Evolutionary conservation across 441 rosid species (phyloP).

Genomic region (Corymbia calophylla): DNA sequence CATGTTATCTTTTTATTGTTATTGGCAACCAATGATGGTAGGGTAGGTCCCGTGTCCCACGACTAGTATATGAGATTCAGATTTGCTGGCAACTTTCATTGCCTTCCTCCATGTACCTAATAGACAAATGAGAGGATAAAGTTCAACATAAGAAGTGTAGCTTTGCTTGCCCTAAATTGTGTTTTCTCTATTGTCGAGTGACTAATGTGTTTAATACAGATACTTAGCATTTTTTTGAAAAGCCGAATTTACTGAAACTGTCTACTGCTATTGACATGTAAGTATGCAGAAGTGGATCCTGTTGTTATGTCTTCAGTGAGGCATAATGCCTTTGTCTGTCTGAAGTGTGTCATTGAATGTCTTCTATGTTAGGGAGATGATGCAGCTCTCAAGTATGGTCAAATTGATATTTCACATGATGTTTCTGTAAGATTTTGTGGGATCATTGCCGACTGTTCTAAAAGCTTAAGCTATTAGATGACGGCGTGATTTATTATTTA

Average conservation of each 20-base stretch:
- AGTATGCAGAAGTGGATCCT: not conserved
- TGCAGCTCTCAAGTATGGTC: not conserved
- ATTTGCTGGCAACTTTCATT: not conserved
- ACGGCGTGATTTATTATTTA: too few relatives aligned
- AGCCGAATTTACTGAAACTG: not conserved
- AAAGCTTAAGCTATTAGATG: too few relatives aligned
- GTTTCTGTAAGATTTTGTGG: too few relatives aligned
- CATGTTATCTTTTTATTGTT: not conserved
- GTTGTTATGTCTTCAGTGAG: not conserved
- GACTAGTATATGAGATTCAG: not conserved
- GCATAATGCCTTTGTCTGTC: not conserved
- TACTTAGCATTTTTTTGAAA: not conserved
- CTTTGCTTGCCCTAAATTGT: not conserved
- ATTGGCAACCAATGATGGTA: not conserved
- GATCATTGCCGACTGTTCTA: too few relatives aligned
- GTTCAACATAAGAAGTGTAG: not conserved
- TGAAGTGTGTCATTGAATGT: not conserved
- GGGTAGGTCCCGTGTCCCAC: not conserved
- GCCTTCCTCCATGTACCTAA: not conserved
- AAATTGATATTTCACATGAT: not conserved
- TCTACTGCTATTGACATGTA: not conserved
- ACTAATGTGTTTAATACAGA: not conserved
- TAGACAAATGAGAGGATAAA: not conserved
- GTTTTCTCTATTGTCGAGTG: not conserved
- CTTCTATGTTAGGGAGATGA: not conserved